Base-by-base conservation (phyloP, 2,329 filamentous ascomycete species). In the Trematosphaeria pertusa region DNA sequence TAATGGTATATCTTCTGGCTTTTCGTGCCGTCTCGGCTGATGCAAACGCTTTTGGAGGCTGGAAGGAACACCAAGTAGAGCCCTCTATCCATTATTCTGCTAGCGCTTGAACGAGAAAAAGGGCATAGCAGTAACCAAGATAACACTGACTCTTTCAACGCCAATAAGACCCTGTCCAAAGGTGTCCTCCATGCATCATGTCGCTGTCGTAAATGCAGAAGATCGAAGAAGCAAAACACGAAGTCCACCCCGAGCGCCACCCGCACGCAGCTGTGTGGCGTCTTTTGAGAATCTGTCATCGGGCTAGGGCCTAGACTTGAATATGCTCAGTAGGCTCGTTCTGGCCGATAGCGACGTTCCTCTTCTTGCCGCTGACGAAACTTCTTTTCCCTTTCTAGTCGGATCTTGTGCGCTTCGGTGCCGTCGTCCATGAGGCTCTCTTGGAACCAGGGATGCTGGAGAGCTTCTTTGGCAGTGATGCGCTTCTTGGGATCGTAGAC, bases 381-480 rank as follows among this genome's bases (percentile, higher is more conserved):
- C 54, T 70, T 71, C 61, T 65, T 69, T 43, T 73, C 69, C 50
- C 67, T 54, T 46, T 78, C 72, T 45, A 78, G 64, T 36, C 79
- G 73, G 52, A 87, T 85, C 46, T 82, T 79, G 46, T 81, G 75
- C 15, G 84, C 84, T 69, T 87, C 84, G 5, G 84, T 87, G 46
- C 84, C 84, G 62, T 87, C 84, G 60, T 87, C 84, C 59, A 85
- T 78, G 17, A 86, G 75, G 10, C 77, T 75, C 66, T 87, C 84
- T 53, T 79, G 82, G 71, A 87, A 87, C 84, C 84, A 87, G 1
- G 81, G 80, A 62, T 87, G 84, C 64, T 85, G 82, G 52, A 87
- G 72, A 12, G 84, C 84, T 60, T 86, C 76, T 54, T 86, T 83
- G 51, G 84, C 84, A 1, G 82, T 84, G 56, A 87, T 86, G 18